Conservation (phyloP, 208 protist genomes). For the Trypanosoma boissoni region DNA sequence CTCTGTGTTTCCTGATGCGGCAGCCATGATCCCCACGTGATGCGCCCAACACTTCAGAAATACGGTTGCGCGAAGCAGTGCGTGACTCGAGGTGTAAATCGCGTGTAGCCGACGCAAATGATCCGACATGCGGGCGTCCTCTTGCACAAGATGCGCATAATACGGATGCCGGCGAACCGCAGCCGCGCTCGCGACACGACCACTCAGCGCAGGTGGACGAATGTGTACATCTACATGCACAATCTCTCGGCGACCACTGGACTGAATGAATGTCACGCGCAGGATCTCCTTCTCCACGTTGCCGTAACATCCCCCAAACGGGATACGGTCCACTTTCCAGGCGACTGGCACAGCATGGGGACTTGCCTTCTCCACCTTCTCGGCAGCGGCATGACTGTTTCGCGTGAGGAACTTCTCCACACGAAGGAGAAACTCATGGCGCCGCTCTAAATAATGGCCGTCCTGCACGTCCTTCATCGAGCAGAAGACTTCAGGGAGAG, state of each 20-base stretch:
- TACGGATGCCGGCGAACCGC: slow-evolving; percentile 68
- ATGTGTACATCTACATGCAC: slow-evolving; percentile 77
- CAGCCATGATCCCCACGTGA: slow-evolving; percentile 68
- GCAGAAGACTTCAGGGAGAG: slow-evolving; percentile 54
- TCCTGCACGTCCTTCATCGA: slow-evolving; percentile 61
- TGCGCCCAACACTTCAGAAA: slow-evolving; percentile 86
- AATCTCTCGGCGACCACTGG: slow-evolving; percentile 29
- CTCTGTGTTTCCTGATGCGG: slow-evolving; percentile 63
- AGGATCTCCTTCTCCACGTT: slow-evolving; percentile 59
- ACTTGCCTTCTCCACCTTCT: neutral
- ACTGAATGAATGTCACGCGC: slow-evolving; percentile 51
- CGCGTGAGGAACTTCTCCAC: slow-evolving; percentile 46
- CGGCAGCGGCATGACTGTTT: slow-evolving; percentile 4
- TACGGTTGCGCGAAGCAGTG: slow-evolving; percentile 63
- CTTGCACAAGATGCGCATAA: slow-evolving; percentile 78
- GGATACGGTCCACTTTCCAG: slow-evolving; percentile 47
- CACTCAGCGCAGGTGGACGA: slow-evolving; percentile 43
- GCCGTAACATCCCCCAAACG: slow-evolving; percentile 60
- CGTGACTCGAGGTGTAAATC: slow-evolving; percentile 51
- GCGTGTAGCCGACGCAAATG: slow-evolving; percentile 75
- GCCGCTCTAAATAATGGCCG: slow-evolving; percentile 66
- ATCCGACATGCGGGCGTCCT: slow-evolving; percentile 75
- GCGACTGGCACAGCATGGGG: slow-evolving; percentile 19
- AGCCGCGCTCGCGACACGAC: slow-evolving; percentile 47
- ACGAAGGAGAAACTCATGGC: slow-evolving; percentile 58